Evolutionary conservation across 2,329 filamentous ascomycete species (phyloP).

Genomic region (Alternaria longipes): DNA sequence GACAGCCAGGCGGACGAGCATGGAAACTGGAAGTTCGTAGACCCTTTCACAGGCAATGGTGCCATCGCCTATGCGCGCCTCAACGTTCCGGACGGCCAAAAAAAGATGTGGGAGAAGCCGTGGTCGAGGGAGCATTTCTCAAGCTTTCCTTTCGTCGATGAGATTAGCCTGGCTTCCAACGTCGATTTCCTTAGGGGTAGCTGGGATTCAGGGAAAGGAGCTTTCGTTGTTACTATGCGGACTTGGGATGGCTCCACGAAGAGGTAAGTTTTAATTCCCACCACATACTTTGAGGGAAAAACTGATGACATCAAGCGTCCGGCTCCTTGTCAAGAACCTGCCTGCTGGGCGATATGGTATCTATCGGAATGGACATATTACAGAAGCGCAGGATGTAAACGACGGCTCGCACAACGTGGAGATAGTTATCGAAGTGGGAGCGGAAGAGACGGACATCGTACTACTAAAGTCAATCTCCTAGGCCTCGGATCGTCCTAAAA

Average conservation of each 20-base stretch:
- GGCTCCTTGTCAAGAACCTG: background rate
- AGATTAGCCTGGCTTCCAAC: conserved; percentile 24
- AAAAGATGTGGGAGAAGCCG: conserved; percentile 48
- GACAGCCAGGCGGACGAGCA: conserved; percentile 32
- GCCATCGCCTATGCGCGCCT: conserved; percentile 50
- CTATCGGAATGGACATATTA: background rate
- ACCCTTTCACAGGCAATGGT: conserved; percentile 50
- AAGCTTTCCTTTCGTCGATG: conserved; percentile 43
- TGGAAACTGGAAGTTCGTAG: conserved; percentile 39
- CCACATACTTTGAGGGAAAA: background rate
- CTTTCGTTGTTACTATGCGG: conserved; percentile 25
- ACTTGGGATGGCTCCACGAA: conserved; percentile 23
- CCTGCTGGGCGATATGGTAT: background rate
- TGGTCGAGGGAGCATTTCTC: conserved; percentile 38
- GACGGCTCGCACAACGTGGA: background rate
- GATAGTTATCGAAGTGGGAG: background rate
- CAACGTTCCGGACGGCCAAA: conserved; percentile 51
- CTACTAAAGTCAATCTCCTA: background rate
- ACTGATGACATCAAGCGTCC: background rate
- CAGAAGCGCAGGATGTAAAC: background rate
- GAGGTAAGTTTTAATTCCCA: background rate
- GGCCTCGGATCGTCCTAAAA: background rate
- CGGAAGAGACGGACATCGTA: background rate
- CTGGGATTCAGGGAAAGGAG: conserved; percentile 23
- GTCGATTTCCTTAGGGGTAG: conserved; percentile 34